These are phyloP conservation scores for Chamaecyparis obtusa DNA, from an alignment of 75 land plant genomes.

Conservation along the genomic window DNA sequence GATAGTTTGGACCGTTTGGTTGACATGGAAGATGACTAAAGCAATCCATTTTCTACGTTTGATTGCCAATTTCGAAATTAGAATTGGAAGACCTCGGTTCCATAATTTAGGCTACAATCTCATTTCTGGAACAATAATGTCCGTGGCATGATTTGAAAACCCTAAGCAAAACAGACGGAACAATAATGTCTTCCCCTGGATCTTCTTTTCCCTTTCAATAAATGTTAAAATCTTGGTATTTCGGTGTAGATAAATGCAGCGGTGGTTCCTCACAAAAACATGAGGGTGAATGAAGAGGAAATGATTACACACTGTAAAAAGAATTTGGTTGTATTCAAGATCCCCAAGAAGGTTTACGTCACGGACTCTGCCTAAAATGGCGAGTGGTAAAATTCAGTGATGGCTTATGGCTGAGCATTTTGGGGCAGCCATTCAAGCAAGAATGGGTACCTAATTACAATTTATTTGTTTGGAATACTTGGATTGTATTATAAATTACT, in stretches of 20 bases:
- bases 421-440: constrained; percentile 17
- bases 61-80: too few species aligned
- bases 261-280: constrained; percentile 63
- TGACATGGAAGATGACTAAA: too few species aligned
- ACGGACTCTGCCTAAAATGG: constrained; percentile 86
- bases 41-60: too few species aligned
- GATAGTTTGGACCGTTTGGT: too few species aligned
- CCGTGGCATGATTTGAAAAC: constrained; percentile 52
- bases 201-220: too few species aligned
- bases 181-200: constrained; percentile 69
- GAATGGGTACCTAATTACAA: background rate
- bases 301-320: constrained; percentile 70
- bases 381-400: constrained; percentile 91
- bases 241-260: too few species aligned
- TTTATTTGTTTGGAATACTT: too few species aligned
- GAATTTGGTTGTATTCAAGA: constrained; percentile 86
- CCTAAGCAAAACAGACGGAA: constrained; percentile 49
- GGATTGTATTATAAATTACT: too few species aligned
- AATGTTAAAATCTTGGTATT: background rate
- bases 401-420: constrained; percentile 89
- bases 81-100: too few species aligned
- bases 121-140: too few species aligned
- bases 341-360: constrained; percentile 83
- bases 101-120: too few species aligned
- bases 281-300: constrained; percentile 52